Evolutionary conservation across 331 rosid species (phyloP).

Genomic region (Telfairia occidentalis): DNA sequence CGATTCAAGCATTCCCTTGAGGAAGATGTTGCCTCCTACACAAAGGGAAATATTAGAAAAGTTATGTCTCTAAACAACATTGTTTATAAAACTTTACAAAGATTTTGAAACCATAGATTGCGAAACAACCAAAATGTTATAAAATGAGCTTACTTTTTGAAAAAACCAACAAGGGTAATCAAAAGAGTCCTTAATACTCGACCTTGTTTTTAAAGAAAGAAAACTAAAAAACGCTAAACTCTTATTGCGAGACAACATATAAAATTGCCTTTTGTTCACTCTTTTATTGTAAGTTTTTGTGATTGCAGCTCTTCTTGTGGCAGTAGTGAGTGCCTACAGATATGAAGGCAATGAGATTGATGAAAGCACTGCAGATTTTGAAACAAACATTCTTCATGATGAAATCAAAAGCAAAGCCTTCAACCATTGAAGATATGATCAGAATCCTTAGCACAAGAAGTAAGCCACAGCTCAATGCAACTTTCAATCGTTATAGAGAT

Average conservation of each 20-base stretch:
- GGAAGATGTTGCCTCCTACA: constrained; percentile 40
- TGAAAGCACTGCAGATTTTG: constrained; percentile 23
- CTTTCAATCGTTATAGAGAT: constrained; percentile 30
- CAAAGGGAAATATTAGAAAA: constrained; percentile 26
- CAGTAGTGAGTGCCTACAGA: constrained; percentile 27
- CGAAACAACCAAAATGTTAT: not conserved
- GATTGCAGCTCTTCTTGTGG: constrained; percentile 34
- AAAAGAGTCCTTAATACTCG: not conserved
- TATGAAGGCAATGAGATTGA: constrained; percentile 31
- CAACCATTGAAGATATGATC: constrained; percentile 29
- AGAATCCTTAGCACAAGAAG: constrained; percentile 51
- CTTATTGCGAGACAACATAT: not conserved
- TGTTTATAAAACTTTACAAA: not conserved
- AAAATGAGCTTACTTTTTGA: not conserved
- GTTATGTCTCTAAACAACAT: constrained; percentile 11
- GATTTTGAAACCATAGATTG: not conserved
- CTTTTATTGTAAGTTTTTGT: not conserved
- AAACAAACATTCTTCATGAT: constrained; percentile 23
- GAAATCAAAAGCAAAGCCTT: constrained; percentile 19
- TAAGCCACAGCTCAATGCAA: constrained; percentile 28
- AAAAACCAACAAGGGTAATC: not conserved
- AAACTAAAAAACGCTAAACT: not conserved
- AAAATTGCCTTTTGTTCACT: not conserved
- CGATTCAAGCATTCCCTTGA: constrained; percentile 38
- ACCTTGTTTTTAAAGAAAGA: not conserved